phyloP scores from a whole-genome alignment of 2,329 filamentous ascomycete genomes.

The Ceratocystis colombiana region DNA sequence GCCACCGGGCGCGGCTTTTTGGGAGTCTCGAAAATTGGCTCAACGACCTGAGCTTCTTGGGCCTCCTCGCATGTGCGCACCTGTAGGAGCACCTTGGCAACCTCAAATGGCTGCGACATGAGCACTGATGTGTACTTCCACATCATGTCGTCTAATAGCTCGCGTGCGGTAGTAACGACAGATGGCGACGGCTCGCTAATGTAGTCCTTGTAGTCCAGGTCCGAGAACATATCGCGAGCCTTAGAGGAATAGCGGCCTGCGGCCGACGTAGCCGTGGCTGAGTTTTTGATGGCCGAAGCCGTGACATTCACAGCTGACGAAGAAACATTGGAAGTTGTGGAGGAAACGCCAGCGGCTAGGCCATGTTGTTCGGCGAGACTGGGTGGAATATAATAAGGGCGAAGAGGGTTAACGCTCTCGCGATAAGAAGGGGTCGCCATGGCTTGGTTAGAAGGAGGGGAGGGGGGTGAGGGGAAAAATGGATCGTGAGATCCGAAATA shows the following conservation, averaged over 20 bases:
- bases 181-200: constrained; percentile 67
- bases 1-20: constrained; percentile 23
- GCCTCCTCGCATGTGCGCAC: constrained; percentile 38
- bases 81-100: constrained; percentile 88
- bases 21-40: constrained; percentile 24
- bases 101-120: constrained; percentile 91
- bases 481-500: constrained; percentile 8
- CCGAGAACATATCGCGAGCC: constrained; percentile 75
- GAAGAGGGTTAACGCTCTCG: constrained; percentile 51
- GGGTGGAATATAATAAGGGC: constrained; percentile 59
- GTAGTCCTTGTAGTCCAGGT: constrained; percentile 87
- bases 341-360: constrained; percentile 33
- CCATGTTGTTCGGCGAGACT: constrained; percentile 39
- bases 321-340: constrained; percentile 39
- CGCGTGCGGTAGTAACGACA: constrained; percentile 56
- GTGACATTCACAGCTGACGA: constrained; percentile 32
- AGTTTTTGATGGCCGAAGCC: constrained; percentile 39
- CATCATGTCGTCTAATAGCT: constrained; percentile 70
- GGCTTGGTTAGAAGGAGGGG: background rate
- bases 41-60: constrained; percentile 22
- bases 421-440: constrained; percentile 36
- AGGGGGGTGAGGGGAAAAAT: no score
- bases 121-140: constrained; percentile 88
- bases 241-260: constrained; percentile 43
- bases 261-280: constrained; percentile 17